A percentile compares a stretch with the other conserved stretches of the same genome.
Conservation (phyloP, 2,329 filamentous ascomycete species). For the Elsinoe fawcettii region DNA sequence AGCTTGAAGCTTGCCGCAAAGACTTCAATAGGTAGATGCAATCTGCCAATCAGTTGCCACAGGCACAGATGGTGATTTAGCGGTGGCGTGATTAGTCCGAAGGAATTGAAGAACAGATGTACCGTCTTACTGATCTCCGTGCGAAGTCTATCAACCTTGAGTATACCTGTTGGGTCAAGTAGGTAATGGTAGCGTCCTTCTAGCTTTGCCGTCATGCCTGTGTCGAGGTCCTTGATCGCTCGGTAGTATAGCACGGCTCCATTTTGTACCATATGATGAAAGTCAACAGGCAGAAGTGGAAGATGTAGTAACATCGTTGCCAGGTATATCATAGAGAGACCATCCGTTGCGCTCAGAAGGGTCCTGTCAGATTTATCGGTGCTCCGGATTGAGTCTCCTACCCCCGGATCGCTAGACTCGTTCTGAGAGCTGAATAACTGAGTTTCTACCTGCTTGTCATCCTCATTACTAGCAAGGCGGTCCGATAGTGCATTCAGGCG, state of each 20-base stretch:
- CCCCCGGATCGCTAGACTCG: conserved; percentile 31
- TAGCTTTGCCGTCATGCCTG: conserved; percentile 57
- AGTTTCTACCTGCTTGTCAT: conserved; percentile 31
- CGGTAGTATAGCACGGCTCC: conserved; percentile 65
- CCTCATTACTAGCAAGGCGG: conserved; percentile 30
- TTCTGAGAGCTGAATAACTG: conserved; percentile 53
- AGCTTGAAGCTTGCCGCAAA: conserved; percentile 54
- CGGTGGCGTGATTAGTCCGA: conserved; percentile 62
- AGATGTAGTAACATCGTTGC: conserved; percentile 66
- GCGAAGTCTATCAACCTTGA: conserved; percentile 54
- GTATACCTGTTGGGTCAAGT: conserved; percentile 47
- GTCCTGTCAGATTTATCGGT: conserved; percentile 43
- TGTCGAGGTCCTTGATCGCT: conserved; percentile 52
- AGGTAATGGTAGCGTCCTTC: conserved; percentile 53
- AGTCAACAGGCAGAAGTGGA: conserved; percentile 66
- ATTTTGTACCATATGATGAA: conserved; percentile 58
- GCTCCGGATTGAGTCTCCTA: conserved; percentile 38
- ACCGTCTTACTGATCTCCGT: conserved; percentile 53
- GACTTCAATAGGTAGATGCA: conserved; percentile 67
- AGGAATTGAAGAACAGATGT: conserved; percentile 57
- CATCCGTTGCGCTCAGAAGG: conserved; percentile 62
- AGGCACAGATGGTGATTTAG: conserved; percentile 63
- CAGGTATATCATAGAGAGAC: conserved; percentile 71
- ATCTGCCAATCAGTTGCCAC: conserved; percentile 59
- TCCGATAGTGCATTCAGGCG: conserved; percentile 53